phyloP scores from a whole-genome alignment of 805 yeast genomes.

The Pichia scutulata region DNA sequence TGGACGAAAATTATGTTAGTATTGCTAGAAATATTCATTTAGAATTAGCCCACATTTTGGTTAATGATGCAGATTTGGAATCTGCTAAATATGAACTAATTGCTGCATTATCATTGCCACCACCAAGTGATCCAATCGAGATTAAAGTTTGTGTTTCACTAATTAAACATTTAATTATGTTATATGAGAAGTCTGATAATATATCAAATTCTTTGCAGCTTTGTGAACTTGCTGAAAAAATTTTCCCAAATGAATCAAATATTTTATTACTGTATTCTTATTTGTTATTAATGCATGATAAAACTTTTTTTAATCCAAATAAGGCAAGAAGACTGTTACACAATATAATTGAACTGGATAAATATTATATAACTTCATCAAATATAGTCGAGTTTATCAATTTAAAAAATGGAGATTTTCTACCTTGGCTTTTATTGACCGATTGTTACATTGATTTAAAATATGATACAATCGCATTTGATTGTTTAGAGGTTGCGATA shows the following conservation, averaged over 20 bases:
- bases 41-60: conserved; percentile 49
- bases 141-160: conserved; percentile 41
- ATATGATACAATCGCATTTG: conserved; percentile 45
- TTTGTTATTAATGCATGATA: conserved; percentile 31
- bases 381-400: conserved; percentile 10
- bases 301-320: conserved; percentile 27
- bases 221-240: conserved; percentile 40
- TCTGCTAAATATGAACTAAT: conserved; percentile 42
- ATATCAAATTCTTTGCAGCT: conserved; percentile 40
- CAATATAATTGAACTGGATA: conserved; percentile 14
- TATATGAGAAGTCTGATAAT: conserved; percentile 45
- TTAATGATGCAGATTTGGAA: conserved; percentile 43
- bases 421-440: conserved; percentile 52
- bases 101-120: conserved; percentile 42
- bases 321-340: conserved; percentile 32
- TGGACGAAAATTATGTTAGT: conserved; percentile 32
- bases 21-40: conserved; percentile 46
- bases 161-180: conserved; percentile 28
- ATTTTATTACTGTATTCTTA: conserved; percentile 43
- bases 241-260: conserved; percentile 38
- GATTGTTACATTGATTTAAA: conserved; percentile 41
- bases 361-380: background rate
- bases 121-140: conserved; percentile 24
- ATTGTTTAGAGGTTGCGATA: conserved; percentile 43
- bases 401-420: conserved; percentile 36